Conservation (phyloP, 257 asterid genomes). For the Nicotiana sylvestris region DNA sequence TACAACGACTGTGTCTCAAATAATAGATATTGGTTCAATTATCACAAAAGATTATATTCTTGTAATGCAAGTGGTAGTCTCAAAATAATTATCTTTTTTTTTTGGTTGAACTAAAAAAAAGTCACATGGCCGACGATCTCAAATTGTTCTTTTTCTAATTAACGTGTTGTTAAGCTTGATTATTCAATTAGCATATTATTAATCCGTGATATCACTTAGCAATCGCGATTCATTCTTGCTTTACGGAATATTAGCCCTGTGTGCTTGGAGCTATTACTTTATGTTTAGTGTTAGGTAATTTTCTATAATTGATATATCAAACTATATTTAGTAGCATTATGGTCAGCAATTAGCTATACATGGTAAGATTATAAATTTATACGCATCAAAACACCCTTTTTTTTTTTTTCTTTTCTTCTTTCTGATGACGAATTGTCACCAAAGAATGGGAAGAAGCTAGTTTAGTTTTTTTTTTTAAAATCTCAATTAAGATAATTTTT, state of each 20-base stretch:
- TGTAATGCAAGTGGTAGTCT: too few species aligned
- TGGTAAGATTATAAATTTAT: background rate
- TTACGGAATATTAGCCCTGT: background rate
- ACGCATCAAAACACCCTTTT: background rate
- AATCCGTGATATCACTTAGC: background rate
- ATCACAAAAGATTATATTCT: too few species aligned
- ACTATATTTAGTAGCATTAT: background rate
- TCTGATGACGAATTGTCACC: background rate
- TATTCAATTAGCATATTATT: background rate
- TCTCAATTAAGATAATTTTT: background rate
- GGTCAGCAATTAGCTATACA: background rate
- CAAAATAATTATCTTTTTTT: too few species aligned
- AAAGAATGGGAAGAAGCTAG: background rate
- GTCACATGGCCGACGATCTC: background rate
- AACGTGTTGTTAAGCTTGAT: background rate
- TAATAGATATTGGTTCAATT: too few species aligned
- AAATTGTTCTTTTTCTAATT: background rate
- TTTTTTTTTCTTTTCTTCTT: background rate
- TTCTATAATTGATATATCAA: background rate
- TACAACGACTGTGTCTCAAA: too few species aligned
- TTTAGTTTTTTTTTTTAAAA: background rate
- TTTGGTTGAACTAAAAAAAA: too few species aligned
- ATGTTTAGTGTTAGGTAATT: background rate
- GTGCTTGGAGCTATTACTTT: background rate
- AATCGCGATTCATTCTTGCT: background rate